Evolutionary conservation across 345 rosid species (phyloP).

Genomic region (Pistacia integerrima): DNA sequence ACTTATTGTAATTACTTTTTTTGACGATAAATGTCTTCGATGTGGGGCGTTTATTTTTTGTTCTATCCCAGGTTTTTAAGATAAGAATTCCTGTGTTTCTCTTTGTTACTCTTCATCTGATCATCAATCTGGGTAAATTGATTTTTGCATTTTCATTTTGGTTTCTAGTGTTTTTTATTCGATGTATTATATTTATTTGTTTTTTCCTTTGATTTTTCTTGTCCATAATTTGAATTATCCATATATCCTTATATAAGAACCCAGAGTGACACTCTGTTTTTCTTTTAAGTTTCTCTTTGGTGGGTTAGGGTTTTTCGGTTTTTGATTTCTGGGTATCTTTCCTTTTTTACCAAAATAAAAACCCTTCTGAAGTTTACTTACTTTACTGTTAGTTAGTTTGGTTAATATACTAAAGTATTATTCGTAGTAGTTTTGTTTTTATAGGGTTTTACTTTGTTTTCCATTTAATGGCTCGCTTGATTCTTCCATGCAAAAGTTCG

Average conservation of each 20-base stretch:
- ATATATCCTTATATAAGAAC: constrained; percentile 26
- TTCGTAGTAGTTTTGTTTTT: not conserved
- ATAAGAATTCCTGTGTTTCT: constrained; percentile 19
- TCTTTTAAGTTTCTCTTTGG: constrained; percentile 4
- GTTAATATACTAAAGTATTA: not conserved
- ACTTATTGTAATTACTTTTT: not conserved
- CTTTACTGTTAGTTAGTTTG: not conserved
- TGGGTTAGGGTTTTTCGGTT: constrained; percentile 27
- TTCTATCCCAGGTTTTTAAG: constrained; percentile 20
- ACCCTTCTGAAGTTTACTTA: not conserved
- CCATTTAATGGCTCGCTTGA: constrained; percentile 75
- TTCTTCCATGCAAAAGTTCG: constrained; percentile 78
- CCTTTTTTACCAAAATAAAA: not conserved
- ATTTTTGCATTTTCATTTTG: not conserved
- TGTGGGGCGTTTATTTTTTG: constrained; percentile 10
- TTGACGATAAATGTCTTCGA: constrained; percentile 1
- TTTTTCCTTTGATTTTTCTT: constrained; percentile 28
- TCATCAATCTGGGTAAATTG: constrained; percentile 34
- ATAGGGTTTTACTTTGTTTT: constrained; percentile 17
- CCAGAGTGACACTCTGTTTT: not conserved
- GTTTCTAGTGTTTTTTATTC: not conserved
- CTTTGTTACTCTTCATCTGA: constrained; percentile 20
- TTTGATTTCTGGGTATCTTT: constrained; percentile 24
- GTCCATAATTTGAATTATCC: constrained; percentile 53
- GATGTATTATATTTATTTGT: not conserved